Conservation (phyloP, 345 rosid species). For the Hibiscus mutabilis region DNA sequence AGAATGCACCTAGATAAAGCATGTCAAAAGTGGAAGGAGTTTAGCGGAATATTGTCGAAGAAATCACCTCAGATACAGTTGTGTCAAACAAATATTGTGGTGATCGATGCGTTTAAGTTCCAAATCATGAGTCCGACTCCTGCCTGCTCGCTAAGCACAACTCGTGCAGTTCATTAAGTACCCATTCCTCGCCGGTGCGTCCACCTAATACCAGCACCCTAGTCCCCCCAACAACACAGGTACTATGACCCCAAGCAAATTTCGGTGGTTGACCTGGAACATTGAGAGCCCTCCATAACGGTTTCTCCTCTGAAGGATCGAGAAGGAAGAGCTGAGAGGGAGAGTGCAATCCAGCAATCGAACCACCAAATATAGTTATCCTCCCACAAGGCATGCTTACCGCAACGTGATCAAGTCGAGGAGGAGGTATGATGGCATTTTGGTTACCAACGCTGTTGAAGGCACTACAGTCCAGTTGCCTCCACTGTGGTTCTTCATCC, state of each 20-base stretch:
- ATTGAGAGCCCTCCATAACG: slow-evolving; percentile 73
- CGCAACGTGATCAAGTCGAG: slow-evolving; percentile 92
- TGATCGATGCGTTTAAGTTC: not conserved
- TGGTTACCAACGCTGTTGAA: slow-evolving; percentile 49
- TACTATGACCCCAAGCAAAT: slow-evolving; percentile 94
- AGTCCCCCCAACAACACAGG: slow-evolving; percentile 91
- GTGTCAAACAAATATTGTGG: no score
- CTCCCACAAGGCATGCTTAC: slow-evolving; percentile 96
- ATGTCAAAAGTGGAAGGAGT: not conserved
- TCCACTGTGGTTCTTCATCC: slow-evolving; percentile 68
- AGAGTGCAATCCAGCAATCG: slow-evolving; percentile 77
- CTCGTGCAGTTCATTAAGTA: slow-evolving; percentile 78
- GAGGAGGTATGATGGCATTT: slow-evolving; percentile 63
- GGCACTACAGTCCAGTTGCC: slow-evolving; percentile 60
- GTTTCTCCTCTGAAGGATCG: slow-evolving; percentile 85
- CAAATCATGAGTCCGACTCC: slow-evolving; percentile 34
- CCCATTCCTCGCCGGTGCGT: slow-evolving; percentile 92
- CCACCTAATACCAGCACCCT: slow-evolving; percentile 86
- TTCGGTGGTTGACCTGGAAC: slow-evolving; percentile 84
- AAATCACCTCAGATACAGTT: not conserved
- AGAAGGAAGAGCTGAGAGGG: slow-evolving; percentile 77
- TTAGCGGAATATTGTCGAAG: not conserved
- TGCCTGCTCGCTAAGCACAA: slow-evolving; percentile 70
- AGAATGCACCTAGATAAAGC: not conserved
- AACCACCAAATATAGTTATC: slow-evolving; percentile 81